Conservation (phyloP, 192 early-diverging fungal species). For the Piromyces finnis region DNA sequence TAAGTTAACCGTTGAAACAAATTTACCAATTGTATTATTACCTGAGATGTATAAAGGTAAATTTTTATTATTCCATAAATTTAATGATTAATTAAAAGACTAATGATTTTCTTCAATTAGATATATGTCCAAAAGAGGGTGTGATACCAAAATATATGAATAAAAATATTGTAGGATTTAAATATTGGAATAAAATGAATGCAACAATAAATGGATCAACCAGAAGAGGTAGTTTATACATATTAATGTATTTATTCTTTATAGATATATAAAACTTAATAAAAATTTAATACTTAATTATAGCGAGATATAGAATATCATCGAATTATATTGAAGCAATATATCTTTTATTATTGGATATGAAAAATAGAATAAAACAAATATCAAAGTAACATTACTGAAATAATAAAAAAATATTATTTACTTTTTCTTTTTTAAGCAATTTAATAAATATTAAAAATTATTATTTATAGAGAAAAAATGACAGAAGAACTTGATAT, state of each 20-base stretch:
- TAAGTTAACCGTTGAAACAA: neutral
- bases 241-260: too few species aligned
- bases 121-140: neutral
- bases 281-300: too few species aligned
- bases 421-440: too few species aligned
- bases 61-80: neutral
- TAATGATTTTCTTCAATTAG: neutral
- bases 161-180: neutral
- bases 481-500: neutral
- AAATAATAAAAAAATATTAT: neutral
- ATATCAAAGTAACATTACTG: neutral
- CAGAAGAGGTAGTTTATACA: neutral
- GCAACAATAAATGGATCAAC: neutral
- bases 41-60: neutral
- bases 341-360: neutral
- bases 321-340: neutral
- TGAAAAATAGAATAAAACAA: neutral
- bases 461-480: neutral
- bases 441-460: neutral
- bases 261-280: too few species aligned
- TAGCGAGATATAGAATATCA: neutral
- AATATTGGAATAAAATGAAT: neutral
- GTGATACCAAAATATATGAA: neutral
- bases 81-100: too few species aligned
- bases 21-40: neutral